Base-by-base conservation (phyloP, 2,329 filamentous ascomycete genomes). In the Cordyceps fumosorosea region DNA sequence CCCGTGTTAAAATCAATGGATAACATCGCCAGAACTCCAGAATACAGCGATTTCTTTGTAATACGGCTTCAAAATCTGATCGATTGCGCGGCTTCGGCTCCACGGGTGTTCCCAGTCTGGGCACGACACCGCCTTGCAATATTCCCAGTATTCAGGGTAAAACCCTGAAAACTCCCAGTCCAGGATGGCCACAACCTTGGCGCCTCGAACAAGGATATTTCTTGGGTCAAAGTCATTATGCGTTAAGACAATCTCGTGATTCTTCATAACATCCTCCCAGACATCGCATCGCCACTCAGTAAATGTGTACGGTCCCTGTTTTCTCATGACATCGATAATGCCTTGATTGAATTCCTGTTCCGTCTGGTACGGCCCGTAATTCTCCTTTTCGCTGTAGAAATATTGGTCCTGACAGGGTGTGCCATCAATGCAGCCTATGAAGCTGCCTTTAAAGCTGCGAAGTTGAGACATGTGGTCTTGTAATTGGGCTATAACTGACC, bases 291-390 rank as follows among this genome's bases (percentile, higher is more conserved):
- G 60, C 56, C 61, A 62, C 24, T 64, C 61, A 8, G 22, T 20
- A 53, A 63, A 65, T 7, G 50, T 55, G 42, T 56, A 14, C 5
- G 53, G 47, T 1, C 56, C 42, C 5, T 64, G 55, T 26, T 48
- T 61, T 58, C 62, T 64, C 66, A 68, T 63, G n/a, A 64, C 63
- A 10, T 53, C 61, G 2, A 66, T 56, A 34, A 69, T 63, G 3
- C 62, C 64, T 11, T 64, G 3, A 54, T 67, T 69, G 45, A 68
- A 69, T 3, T 68, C 65, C 6, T 61, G 42, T 53, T 69, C 66
- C 1, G 55, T 64, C 37, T 59, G 47, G 14, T 64, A 68, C 10
- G 66, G 63, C 40, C 67, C 63, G 22, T 65, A 66, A 6, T 53
- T 58, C 48, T 64, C 64, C 5, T 58, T 47, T 11, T 63, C 52